Conservation (phyloP, 176 grass and related monocot genomes). For the Areca catechu region DNA sequence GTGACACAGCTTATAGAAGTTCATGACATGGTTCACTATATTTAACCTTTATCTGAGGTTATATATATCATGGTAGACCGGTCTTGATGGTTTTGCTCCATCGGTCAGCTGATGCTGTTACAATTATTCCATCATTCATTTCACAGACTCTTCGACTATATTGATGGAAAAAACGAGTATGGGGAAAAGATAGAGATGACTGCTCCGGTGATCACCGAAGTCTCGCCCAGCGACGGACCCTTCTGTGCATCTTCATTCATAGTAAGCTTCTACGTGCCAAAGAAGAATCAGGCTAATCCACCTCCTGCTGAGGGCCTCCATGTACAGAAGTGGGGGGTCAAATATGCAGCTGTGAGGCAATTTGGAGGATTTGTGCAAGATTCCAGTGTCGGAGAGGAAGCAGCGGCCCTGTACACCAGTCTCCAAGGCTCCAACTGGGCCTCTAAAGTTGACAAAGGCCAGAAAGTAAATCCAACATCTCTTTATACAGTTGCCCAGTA, state of each 20-base stretch:
- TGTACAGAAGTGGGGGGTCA: conserved; percentile 40
- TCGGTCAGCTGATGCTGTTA: background rate
- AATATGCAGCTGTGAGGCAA: conserved; percentile 56
- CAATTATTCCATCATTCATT: background rate
- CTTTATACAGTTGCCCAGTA: conserved; percentile 87
- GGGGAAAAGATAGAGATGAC: conserved; percentile 88
- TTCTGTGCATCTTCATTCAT: conserved; percentile 65
- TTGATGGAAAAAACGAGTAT: conserved; percentile 69
- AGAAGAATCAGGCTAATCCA: conserved; percentile 67
- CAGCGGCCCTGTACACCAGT: conserved; percentile 51
- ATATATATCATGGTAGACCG: no score
- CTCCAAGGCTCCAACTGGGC: conserved; percentile 71
- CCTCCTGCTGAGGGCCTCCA: conserved; percentile 58
- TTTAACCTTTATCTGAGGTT: no score
- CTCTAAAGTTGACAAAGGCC: conserved; percentile 33
- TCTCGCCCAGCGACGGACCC: conserved; percentile 78
- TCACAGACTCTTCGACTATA: conserved; percentile 70
- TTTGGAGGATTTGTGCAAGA: conserved; percentile 75
- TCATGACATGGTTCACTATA: no score
- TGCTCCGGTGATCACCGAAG: conserved; percentile 67
- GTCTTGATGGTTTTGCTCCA: no score
- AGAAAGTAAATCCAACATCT: conserved; percentile 23
- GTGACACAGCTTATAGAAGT: no score
- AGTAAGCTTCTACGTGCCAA: conserved; percentile 89
- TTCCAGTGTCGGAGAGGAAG: conserved; percentile 45